phyloP scores from a whole-genome alignment of 306 rosid genomes.

The Malus sylvestris region DNA sequence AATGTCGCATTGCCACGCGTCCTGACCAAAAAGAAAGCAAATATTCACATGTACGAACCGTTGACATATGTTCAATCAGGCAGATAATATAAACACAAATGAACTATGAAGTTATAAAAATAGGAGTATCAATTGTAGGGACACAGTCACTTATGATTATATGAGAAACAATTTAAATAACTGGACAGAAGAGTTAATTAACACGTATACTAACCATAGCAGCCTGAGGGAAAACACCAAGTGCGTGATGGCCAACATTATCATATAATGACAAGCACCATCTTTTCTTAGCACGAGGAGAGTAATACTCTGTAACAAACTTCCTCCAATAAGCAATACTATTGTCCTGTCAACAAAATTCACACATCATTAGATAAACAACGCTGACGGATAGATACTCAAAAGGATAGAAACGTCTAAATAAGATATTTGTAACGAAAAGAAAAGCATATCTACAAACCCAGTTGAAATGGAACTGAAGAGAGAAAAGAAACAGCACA shows the following conservation, averaged over 20 bases:
- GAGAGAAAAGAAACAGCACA: neutral
- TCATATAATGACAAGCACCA: slow-evolving; percentile 93
- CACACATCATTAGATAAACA: neutral
- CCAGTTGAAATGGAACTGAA: neutral
- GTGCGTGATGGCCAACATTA: slow-evolving; percentile 80
- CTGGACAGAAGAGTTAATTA: neutral
- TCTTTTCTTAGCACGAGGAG: slow-evolving; percentile 90
- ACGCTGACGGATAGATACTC: no score
- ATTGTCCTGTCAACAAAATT: slow-evolving; percentile 56
- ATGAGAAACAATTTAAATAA: neutral
- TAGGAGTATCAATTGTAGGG: neutral
- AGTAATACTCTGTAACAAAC: slow-evolving; percentile 90
- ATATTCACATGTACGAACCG: neutral
- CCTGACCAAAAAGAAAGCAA: slow-evolving; percentile 35
- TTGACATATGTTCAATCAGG: neutral
- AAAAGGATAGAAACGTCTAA: neutral
- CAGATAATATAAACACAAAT: neutral
- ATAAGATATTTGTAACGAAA: neutral
- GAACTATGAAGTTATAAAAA: neutral
- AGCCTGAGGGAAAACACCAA: slow-evolving; percentile 94
- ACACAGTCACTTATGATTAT: neutral
- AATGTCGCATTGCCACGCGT: slow-evolving; percentile 94
- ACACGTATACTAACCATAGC: slow-evolving; percentile 53
- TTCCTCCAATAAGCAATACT: slow-evolving; percentile 97
- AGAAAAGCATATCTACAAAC: neutral